Evolutionary conservation across 345 rosid genomes (phyloP).

Genomic region (Dimocarpus longan): DNA sequence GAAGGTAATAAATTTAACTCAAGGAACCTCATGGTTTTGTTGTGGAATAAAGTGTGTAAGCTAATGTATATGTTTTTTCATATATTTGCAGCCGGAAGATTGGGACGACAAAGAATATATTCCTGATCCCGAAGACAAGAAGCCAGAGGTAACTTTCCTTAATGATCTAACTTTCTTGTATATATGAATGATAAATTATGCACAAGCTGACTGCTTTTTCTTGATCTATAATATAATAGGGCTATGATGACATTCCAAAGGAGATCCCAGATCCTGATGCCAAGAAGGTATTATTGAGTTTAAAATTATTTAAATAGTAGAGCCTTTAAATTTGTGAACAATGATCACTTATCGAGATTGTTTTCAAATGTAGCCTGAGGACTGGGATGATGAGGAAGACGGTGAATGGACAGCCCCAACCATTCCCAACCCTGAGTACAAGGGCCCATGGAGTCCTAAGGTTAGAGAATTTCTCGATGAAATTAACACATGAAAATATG

Average conservation of each 20-base stretch:
- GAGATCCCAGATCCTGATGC: conserved; percentile 90
- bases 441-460: conserved; percentile 94
- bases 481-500: conserved; percentile 6
- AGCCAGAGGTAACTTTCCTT: conserved; percentile 71
- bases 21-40: background rate
- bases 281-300: conserved; percentile 59
- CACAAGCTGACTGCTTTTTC: background rate
- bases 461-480: conserved; percentile 40
- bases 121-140: conserved; percentile 91
- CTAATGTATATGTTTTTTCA: background rate
- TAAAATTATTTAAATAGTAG: background rate
- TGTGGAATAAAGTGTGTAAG: background rate
- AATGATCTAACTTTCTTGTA: background rate
- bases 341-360: conserved; percentile 15
- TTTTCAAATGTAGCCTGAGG: conserved; percentile 70
- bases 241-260: conserved; percentile 94
- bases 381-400: conserved; percentile 99
- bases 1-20: conserved; percentile 46
- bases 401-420: conserved; percentile 99
- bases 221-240: conserved; percentile 34
- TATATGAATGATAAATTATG: background rate
- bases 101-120: conserved; percentile 95
- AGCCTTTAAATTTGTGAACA: background rate
- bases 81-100: conserved; percentile 79
- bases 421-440: conserved; percentile 93